Base-by-base conservation (phyloP, 495 filamentous ascomycete species). In the Hypoxylon trugodes region DNA sequence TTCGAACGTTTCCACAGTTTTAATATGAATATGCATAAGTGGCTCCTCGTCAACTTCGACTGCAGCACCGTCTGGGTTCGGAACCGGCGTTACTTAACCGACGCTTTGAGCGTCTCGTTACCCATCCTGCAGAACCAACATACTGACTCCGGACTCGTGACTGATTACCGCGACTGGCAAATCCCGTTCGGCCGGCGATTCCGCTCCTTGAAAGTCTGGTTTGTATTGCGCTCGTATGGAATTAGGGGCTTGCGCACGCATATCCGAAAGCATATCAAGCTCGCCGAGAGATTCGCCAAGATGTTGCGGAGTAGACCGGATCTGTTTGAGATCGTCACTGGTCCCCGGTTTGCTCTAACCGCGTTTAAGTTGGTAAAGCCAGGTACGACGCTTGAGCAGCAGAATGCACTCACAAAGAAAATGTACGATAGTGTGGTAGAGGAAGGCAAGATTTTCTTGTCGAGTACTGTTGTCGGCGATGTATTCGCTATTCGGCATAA, bases 81-180 rank as follows among this genome's bases (percentile, higher is more conserved):
- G 53, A 83, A 89, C 66, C 84, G 95, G 12, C 77, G 77, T 19
- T 87, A 92, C 69, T 82, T 98, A 21, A 90, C 87, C 18, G 83
- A 88, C 53, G 89, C 92, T 2, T 84, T 97, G 24, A 88, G 86
- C 68, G 89, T 97, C 73, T 90, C 89, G 46, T 73, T 77, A 51
- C 83, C 89, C 6, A 98, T 96, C 76, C 84, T 96, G 6, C 82
- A 85, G 57, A 97, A 96, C 75, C 73, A 84, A 1, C 92, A 89
- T 74, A 89, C 88, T 0, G 90, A 93, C 56, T 83, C 82, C 38
- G 94, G 94, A 1, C 82, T 93, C 4, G 95, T 98, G 2, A 97
- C 92, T 30, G 95, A 98, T 71, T 98, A 98, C 76, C 86, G 95
- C 19, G 96, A 98, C 81, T 98, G 95, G 95, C 93, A 96, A 75